Percentiles rank a stretch among this genome's conserved stretches.
These are phyloP conservation scores for Blastobotrys capitulatus DNA, from an alignment of 1,139 yeast species.

Conservation along the genomic window DNA sequence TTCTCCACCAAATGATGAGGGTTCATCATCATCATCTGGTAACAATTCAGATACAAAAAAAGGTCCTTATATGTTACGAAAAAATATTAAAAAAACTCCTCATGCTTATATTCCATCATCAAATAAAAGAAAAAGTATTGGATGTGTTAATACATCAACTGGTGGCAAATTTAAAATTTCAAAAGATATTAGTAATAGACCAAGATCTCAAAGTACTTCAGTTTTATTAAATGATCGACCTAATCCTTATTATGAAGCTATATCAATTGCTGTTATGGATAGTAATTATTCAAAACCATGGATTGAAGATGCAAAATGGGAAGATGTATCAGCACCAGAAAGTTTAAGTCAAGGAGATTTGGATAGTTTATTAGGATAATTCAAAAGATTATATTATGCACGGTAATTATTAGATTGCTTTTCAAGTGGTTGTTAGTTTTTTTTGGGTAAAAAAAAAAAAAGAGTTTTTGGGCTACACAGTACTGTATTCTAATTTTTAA, in stretches of 20 bases:
- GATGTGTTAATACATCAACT: not conserved
- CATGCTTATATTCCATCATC: constrained; percentile 25
- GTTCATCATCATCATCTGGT: not conserved
- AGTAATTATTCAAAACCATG: constrained; percentile 4
- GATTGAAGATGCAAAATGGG: constrained; percentile 12
- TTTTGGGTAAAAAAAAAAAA: no score
- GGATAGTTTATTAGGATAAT: constrained; percentile 6
- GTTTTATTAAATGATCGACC: not conserved
- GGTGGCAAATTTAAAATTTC: not conserved
- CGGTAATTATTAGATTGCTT: no score
- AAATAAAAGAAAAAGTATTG: constrained; percentile 4
- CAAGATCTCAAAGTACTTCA: not conserved
- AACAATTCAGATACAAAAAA: not conserved
- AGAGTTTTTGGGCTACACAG: no score
- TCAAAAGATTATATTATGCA: no score
- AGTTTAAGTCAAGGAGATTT: constrained; percentile 21
- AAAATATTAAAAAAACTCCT: constrained; percentile 25
- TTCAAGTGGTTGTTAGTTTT: no score
- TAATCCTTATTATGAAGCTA: constrained; percentile 10
- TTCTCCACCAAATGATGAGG: constrained; percentile 6
- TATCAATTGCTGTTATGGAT: constrained; percentile 7
- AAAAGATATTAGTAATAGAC: not conserved
- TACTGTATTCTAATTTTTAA: no score
- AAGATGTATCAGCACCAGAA: constrained; percentile 21
- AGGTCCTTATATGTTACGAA: constrained; percentile 21